These are phyloP conservation scores for Phylloporus gajari DNA, from an alignment of 1,284 basidiomycete species.

Conservation along the genomic window DNA sequence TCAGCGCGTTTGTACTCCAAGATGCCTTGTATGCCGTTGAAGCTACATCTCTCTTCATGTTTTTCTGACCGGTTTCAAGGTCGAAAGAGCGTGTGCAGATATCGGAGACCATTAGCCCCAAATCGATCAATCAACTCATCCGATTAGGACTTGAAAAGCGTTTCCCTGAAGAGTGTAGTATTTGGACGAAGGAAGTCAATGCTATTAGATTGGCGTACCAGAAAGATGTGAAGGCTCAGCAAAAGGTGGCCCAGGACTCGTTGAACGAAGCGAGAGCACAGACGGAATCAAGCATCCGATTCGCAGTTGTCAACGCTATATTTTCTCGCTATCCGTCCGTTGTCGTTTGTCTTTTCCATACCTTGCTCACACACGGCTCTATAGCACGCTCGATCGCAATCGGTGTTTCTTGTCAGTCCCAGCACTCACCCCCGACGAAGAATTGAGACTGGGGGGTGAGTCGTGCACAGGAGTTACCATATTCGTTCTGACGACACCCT, in stretches of 20 bases:
- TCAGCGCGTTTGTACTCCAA: slow-evolving; percentile 25
- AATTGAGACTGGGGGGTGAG: slow-evolving; percentile 25
- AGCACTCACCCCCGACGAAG: slow-evolving; percentile 28
- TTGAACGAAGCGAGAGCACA: slow-evolving; percentile 16
- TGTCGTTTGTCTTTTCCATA: not conserved
- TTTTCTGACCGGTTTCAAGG: slow-evolving; percentile 34
- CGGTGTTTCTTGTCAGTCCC: slow-evolving; percentile 26
- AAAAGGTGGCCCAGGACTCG: slow-evolving; percentile 26
- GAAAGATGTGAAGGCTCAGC: slow-evolving; percentile 19
- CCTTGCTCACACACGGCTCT: slow-evolving; percentile 4
- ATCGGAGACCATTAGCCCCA: slow-evolving; percentile 36
- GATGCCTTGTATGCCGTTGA: slow-evolving; percentile 33
- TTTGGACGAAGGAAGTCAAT: slow-evolving; percentile 38
- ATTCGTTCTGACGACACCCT: not conserved
- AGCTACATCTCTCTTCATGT: not conserved
- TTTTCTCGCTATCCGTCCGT: slow-evolving; percentile 44
- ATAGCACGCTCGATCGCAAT: slow-evolving; percentile 34
- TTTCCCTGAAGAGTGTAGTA: slow-evolving; percentile 37
- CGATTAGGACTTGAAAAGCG: slow-evolving; percentile 46
- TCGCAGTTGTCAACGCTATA: slow-evolving; percentile 39
- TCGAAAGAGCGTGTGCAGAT: slow-evolving; percentile 42
- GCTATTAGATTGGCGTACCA: slow-evolving; percentile 9
- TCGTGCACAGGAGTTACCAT: not conserved
- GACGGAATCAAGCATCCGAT: slow-evolving; percentile 36
- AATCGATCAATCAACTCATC: slow-evolving; percentile 44